These are phyloP conservation scores for Backusella morwellensis DNA, from an alignment of 192 early-diverging fungal genomes.

Conservation along the genomic window DNA sequence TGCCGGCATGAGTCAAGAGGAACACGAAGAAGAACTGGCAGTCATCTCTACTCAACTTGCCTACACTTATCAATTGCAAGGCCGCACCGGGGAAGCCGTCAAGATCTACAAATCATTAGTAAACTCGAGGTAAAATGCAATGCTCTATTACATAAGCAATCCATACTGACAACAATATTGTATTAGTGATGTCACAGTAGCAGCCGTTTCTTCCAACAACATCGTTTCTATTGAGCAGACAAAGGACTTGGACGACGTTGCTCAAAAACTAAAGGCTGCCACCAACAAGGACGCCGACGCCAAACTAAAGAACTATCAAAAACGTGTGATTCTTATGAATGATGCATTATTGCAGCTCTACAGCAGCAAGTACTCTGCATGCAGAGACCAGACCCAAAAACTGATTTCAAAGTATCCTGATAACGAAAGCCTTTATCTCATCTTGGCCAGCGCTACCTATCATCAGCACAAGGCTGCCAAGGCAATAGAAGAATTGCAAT, in stretches of 20 bases:
- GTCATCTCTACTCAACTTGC: constrained; percentile 63
- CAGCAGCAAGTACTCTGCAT: constrained; percentile 52
- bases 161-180: no score
- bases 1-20: constrained; percentile 34
- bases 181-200: constrained; percentile 50
- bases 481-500: constrained; percentile 55
- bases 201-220: constrained; percentile 71
- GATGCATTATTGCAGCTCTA: constrained; percentile 56
- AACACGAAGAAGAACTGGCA: constrained; percentile 64
- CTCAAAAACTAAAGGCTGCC: constrained; percentile 54
- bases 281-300: constrained; percentile 52
- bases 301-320: constrained; percentile 59
- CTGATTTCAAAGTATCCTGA: constrained; percentile 58
- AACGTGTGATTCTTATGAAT: constrained; percentile 61
- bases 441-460: constrained; percentile 53
- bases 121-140: constrained; percentile 24
- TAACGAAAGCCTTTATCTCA: constrained; percentile 56
- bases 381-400: constrained; percentile 47
- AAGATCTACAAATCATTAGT: constrained; percentile 57
- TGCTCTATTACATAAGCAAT: no score
- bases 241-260: constrained; percentile 56
- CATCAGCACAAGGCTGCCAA: constrained; percentile 56
- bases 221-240: constrained; percentile 54
- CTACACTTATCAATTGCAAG: constrained; percentile 65
- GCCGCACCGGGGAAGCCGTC: constrained; percentile 45